Percentiles rank a stretch among this genome's conserved stretches.
Conservation (phyloP, 1,284 basidiomycete species). For the Kalmanozyma brasiliensis region DNA sequence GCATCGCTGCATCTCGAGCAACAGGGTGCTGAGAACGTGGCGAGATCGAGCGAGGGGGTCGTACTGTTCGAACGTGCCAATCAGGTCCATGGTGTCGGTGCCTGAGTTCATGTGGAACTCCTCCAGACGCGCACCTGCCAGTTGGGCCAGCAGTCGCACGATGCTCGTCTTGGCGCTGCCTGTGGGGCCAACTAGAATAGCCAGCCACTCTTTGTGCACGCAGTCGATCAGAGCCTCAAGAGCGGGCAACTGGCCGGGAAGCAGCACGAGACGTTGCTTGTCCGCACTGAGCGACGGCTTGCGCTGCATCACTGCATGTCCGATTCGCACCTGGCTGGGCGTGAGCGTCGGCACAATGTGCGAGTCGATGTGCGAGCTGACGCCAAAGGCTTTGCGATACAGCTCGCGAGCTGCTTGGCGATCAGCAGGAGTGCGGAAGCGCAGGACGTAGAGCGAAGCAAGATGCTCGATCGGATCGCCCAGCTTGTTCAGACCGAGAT, state of each 20-base stretch:
- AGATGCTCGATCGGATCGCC: constrained; percentile 60
- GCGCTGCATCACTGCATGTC: constrained; percentile 75
- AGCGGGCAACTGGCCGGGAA: constrained; percentile 76
- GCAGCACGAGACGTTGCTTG: constrained; percentile 69
- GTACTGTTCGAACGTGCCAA: constrained; percentile 94
- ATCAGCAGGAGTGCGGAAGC: constrained; percentile 83
- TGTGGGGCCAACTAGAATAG: constrained; percentile 83
- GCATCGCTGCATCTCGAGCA: constrained; percentile 21
- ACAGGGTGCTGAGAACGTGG: constrained; percentile 12
- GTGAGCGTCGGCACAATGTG: constrained; percentile 71
- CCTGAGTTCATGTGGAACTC: constrained; percentile 86
- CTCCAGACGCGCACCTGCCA: constrained; percentile 77
- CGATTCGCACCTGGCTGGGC: constrained; percentile 75
- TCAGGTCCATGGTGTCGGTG: constrained; percentile 91
- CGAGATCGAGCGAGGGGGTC: constrained; percentile 51
- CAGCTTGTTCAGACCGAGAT: constrained; percentile 73
- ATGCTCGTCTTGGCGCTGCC: constrained; percentile 84
- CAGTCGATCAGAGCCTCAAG: constrained; percentile 83
- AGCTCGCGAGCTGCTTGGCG: constrained; percentile 74
- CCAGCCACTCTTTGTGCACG: constrained; percentile 83
- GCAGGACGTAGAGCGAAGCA: constrained; percentile 76
- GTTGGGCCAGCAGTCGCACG: constrained; percentile 78
- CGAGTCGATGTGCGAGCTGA: constrained; percentile 57
- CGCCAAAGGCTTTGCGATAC: constrained; percentile 75
- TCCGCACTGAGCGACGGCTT: constrained; percentile 10